Conservation (phyloP, 1,139 yeast species). For the Taphrina flavorubra region DNA sequence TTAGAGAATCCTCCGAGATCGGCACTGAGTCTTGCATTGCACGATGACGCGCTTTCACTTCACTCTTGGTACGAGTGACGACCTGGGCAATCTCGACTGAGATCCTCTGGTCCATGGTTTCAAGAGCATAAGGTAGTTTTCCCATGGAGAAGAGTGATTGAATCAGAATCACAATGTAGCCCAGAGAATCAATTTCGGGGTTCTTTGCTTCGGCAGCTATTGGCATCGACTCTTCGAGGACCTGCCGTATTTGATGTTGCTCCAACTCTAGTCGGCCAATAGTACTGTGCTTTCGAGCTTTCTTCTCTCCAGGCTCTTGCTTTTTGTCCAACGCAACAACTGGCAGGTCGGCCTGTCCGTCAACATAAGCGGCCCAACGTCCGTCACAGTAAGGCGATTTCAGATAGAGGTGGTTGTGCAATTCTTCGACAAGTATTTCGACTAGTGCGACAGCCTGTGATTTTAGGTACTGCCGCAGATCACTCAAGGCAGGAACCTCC, state of each 20-base stretch:
- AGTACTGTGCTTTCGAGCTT: constrained; percentile 7
- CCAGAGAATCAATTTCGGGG: constrained; percentile 60
- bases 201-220: constrained; percentile 45
- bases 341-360: constrained; percentile 53
- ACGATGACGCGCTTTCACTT: constrained; percentile 55
- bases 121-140: constrained; percentile 66
- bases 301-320: constrained; percentile 10
- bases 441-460: constrained; percentile 39
- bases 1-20: neutral
- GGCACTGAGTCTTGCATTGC: neutral
- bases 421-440: constrained; percentile 75
- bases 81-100: constrained; percentile 60
- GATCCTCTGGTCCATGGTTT: constrained; percentile 59
- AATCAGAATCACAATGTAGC: constrained; percentile 63
- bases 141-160: constrained; percentile 67
- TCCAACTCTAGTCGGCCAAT: constrained; percentile 19
- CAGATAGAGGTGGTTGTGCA: constrained; percentile 73
- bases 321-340: constrained; percentile 51
- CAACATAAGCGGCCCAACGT: constrained; percentile 51
- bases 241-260: constrained; percentile 9
- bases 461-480: constrained; percentile 42
- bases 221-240: neutral
- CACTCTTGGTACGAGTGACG: constrained; percentile 68
- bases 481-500: constrained; percentile 53
- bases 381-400: constrained; percentile 56